Conservation (phyloP, 1,284 basidiomycete species). For the Inonotus hispidus region DNA sequence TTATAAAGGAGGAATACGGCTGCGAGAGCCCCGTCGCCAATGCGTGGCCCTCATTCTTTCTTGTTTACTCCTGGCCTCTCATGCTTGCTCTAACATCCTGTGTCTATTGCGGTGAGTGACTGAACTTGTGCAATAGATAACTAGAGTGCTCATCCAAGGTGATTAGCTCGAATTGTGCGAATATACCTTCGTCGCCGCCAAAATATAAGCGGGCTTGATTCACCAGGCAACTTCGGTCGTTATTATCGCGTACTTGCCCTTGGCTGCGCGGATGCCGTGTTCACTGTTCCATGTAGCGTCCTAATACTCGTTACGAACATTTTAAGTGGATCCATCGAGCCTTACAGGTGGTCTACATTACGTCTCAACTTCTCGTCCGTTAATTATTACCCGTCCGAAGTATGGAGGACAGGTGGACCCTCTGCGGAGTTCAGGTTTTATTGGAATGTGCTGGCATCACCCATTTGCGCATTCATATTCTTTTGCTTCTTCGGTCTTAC, state of each 20-base stretch:
- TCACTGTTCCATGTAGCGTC: conserved; percentile 33
- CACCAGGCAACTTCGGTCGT: conserved; percentile 28
- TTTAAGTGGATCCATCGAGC: conserved; percentile 24
- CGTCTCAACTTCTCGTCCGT: conserved; percentile 29
- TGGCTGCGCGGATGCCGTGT: conserved; percentile 37
- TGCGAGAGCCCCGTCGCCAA: conserved; percentile 42
- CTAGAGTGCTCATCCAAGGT: no score
- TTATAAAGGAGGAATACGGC: conserved; percentile 53
- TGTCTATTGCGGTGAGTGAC: conserved; percentile 28
- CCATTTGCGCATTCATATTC: conserved; percentile 39
- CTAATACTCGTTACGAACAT: conserved; percentile 25
- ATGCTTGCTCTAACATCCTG: conserved; percentile 37
- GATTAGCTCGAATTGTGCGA: not conserved
- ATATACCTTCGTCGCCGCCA: not conserved
- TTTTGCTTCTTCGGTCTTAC: conserved; percentile 44
- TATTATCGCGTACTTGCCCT: conserved; percentile 54
- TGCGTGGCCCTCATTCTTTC: conserved; percentile 36
- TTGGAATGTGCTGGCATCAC: conserved; percentile 35
- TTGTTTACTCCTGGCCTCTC: conserved; percentile 37
- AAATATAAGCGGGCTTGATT: not conserved
- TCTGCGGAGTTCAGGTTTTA: conserved; percentile 28
- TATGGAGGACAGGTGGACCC: not conserved
- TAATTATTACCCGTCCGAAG: conserved; percentile 28
- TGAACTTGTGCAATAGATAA: not conserved
- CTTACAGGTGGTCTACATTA: conserved; percentile 36